Percentiles rank a stretch among this genome's conserved stretches.
Conservation (phyloP, 2,329 filamentous ascomycete genomes). For the Xylariaceae sp. region DNA sequence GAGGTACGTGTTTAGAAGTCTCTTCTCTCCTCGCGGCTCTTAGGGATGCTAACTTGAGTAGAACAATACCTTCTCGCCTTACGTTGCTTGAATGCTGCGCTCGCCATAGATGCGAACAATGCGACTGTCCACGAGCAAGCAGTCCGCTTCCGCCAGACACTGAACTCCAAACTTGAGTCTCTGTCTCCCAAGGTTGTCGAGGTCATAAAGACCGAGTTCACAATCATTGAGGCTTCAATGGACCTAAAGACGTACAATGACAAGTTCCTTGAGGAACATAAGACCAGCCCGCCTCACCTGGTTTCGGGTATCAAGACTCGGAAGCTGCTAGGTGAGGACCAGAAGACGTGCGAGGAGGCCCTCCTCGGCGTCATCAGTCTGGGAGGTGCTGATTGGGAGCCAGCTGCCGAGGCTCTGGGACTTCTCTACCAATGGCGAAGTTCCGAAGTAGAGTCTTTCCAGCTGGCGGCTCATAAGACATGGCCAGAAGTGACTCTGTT, state of each 20-base stretch:
- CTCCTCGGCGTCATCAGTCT: conserved; percentile 49
- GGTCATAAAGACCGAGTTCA: conserved; percentile 65
- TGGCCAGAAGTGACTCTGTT: conserved; percentile 49
- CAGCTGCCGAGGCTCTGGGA: conserved; percentile 41
- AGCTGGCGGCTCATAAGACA: conserved; percentile 43
- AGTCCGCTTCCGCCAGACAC: conserved; percentile 60
- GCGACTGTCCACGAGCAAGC: conserved; percentile 71
- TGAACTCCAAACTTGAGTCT: conserved; percentile 53
- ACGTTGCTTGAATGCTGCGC: conserved; percentile 73
- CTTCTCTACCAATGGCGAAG: conserved; percentile 47
- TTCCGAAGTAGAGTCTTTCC: conserved; percentile 43
- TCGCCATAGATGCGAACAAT: conserved; percentile 62
- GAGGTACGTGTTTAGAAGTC: conserved; percentile 54
- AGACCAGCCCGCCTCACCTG: conserved; percentile 55
- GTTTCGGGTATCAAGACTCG: conserved; percentile 59
- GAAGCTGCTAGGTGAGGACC: conserved; percentile 53
- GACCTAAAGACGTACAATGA: conserved; percentile 62
- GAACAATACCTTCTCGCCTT: conserved; percentile 85
- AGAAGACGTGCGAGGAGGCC: conserved; percentile 54
- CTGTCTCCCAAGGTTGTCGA: conserved; percentile 61
- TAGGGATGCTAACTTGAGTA: conserved; percentile 33
- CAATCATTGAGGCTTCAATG: conserved; percentile 50
- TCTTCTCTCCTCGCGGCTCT: neutral
- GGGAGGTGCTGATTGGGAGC: conserved; percentile 41
- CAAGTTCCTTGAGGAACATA: conserved; percentile 58